phyloP scores from a whole-genome alignment of 371 early-diverging fungal genomes.

The Saksenaea vasiformis region DNA sequence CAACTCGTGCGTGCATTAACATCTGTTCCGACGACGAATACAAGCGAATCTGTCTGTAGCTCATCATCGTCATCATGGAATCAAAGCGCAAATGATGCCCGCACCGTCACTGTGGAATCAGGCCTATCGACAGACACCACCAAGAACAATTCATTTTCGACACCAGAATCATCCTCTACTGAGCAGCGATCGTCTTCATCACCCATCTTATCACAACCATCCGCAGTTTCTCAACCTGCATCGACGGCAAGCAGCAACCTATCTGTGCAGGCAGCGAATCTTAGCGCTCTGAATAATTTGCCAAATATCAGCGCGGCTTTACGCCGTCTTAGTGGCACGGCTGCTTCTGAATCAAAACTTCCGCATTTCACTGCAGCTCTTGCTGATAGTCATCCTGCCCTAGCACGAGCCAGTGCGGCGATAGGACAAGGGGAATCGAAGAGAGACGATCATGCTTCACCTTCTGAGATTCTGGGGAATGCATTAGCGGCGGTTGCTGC shows the following conservation, averaged over 20 bases:
- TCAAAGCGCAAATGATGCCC: not conserved
- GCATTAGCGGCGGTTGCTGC: slow-evolving; percentile 44
- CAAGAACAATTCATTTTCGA: not conserved
- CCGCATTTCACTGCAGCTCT: slow-evolving; percentile 13
- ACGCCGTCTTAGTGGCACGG: slow-evolving; percentile 23
- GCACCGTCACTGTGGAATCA: not conserved
- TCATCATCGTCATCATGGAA: not conserved
- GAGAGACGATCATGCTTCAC: slow-evolving; percentile 17
- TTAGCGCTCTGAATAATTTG: slow-evolving; percentile 3
- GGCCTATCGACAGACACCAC: not conserved
- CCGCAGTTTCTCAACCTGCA: not conserved
- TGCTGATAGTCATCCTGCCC: slow-evolving; percentile 17
- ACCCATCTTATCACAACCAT: not conserved
- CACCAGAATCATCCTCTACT: not conserved
- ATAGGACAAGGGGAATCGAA: slow-evolving; percentile 2
- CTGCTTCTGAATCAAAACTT: not conserved
- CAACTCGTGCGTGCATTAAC: slow-evolving; percentile 38
- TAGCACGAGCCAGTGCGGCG: not conserved
- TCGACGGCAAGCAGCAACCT: not conserved
- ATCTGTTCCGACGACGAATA: slow-evolving; percentile 21
- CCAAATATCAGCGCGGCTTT: slow-evolving; percentile 33
- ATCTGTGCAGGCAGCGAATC: not conserved
- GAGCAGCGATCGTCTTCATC: not conserved
- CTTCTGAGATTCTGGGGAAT: slow-evolving; percentile 36
- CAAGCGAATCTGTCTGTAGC: not conserved